Percentiles rank a stretch among this genome's conserved stretches.
phyloP scores from a whole-genome alignment of 2,329 filamentous ascomycete genomes.

The Albophoma yamanashiensis region DNA sequence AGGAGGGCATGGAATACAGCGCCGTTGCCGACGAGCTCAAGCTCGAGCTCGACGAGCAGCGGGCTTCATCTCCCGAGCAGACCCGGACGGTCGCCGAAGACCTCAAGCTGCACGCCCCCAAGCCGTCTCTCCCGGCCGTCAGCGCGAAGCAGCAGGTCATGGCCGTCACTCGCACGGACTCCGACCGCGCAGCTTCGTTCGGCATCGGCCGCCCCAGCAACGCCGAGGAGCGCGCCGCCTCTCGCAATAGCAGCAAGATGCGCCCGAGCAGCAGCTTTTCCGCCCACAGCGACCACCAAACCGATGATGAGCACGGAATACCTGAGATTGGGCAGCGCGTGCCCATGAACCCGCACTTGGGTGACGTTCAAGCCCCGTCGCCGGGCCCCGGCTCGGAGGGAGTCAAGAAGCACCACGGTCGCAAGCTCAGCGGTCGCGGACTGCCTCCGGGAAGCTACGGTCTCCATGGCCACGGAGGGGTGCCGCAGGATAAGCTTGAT shows the following conservation, averaged over 20 bases:
- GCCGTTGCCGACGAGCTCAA: conserved; percentile 36
- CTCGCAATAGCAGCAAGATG: conserved; percentile 45
- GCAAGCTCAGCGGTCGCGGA: conserved; percentile 62
- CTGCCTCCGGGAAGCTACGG: conserved; percentile 84
- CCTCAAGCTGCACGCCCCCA: conserved; percentile 79
- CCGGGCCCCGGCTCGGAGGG: conserved; percentile 47
- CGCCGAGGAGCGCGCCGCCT: conserved; percentile 37
- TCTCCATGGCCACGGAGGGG: conserved; percentile 75
- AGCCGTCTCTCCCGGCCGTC: conserved; percentile 68
- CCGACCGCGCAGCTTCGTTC: conserved; percentile 72
- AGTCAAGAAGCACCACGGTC: conserved; percentile 47
- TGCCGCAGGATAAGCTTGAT: conserved; percentile 70
- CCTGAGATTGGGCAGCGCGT: conserved; percentile 88
- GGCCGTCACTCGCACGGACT: conserved; percentile 82
- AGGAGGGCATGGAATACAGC: conserved; percentile 85
- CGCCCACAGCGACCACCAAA: conserved; percentile 39
- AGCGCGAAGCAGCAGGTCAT: conserved; percentile 78
- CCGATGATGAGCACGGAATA: conserved; percentile 75
- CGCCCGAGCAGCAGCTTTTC: conserved; percentile 51
- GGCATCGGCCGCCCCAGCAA: conserved; percentile 63
- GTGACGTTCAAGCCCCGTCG: conserved; percentile 92
- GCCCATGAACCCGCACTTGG: conserved; percentile 85
- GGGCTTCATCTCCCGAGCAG: conserved; percentile 49
- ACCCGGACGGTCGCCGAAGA: conserved; percentile 71
- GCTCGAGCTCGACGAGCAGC: conserved; percentile 16